Evolutionary conservation across 345 rosid species (phyloP).

Genomic region (Melaleuca alternifolia): DNA sequence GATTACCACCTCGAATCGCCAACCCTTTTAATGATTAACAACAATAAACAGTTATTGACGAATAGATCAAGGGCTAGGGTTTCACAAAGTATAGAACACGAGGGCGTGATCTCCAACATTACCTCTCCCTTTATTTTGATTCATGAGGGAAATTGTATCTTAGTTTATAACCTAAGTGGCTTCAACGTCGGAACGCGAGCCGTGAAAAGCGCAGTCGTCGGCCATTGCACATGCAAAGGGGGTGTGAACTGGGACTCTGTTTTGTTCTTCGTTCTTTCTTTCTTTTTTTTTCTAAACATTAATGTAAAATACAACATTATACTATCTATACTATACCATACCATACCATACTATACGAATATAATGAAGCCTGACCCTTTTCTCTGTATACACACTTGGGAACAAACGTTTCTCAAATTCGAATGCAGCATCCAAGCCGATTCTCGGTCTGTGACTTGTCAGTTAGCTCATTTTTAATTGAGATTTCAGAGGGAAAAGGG

Average conservation of each 20-base stretch:
- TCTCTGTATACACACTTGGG: background rate
- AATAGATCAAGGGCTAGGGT: background rate
- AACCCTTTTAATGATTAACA: background rate
- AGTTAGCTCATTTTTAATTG: background rate
- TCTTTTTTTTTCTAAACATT: background rate
- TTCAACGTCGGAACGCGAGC: background rate
- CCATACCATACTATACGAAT: background rate
- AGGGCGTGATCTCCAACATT: constrained; percentile 4
- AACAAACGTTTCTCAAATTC: background rate
- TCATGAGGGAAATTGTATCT: background rate
- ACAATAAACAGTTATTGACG: background rate
- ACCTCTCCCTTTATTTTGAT: background rate
- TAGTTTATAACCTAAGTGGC: background rate
- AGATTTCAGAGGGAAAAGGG: background rate
- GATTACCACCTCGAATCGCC: constrained; percentile 7
- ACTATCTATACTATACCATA: background rate
- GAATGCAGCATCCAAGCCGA: background rate
- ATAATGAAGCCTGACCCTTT: background rate
- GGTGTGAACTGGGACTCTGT: background rate
- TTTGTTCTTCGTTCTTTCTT: background rate
- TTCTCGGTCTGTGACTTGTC: background rate
- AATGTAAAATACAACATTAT: background rate
- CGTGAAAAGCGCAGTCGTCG: background rate
- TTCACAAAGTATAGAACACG: constrained; percentile 7
- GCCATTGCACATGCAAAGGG: background rate